These are phyloP conservation scores for Hyaloscypha finlandica DNA, from an alignment of 495 filamentous ascomycete species.

Conservation along the genomic window DNA sequence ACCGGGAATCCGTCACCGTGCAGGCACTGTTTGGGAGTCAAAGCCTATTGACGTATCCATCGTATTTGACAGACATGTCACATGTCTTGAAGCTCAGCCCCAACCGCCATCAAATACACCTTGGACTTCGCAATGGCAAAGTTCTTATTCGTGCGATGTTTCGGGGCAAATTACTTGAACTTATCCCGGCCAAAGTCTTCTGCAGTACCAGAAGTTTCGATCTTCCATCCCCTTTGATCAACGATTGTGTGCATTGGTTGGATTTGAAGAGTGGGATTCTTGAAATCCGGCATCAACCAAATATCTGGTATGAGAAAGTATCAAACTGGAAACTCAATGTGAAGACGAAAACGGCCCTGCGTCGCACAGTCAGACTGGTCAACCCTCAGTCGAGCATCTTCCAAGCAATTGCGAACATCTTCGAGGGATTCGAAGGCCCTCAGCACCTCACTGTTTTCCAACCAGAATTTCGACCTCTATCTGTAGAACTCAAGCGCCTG, in stretches of 20 bases:
- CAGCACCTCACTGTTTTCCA: conserved; percentile 41
- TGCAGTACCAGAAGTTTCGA: conserved; percentile 36
- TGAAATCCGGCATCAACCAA: conserved; percentile 49
- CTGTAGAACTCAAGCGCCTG: conserved; percentile 43
- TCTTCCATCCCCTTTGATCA: conserved; percentile 50
- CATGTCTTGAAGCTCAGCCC: too few relatives aligned
- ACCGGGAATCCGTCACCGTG: conserved; percentile 38
- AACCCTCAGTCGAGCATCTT: conserved; percentile 36
- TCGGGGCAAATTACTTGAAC: conserved; percentile 32
- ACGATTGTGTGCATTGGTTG: conserved; percentile 61
- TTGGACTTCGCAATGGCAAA: conserved; percentile 45
- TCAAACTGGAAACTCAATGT: conserved; percentile 38
- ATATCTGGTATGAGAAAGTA: conserved; percentile 43
- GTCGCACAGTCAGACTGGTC: conserved; percentile 15
- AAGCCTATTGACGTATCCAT: too few relatives aligned
- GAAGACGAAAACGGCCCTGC: background rate
- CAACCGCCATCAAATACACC: background rate
- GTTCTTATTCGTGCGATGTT: conserved; percentile 42
- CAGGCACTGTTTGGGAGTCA: conserved; percentile 46
- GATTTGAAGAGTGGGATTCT: conserved; percentile 45
- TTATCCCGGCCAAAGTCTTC: conserved; percentile 40
- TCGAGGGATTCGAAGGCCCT: conserved; percentile 38
- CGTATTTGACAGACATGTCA: conserved; percentile 32
- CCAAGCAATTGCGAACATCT: conserved; percentile 36
- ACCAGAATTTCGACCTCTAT: conserved; percentile 21